Conservation (phyloP, 176 grass and related monocot species). For the Rhynchospora pubera region DNA sequence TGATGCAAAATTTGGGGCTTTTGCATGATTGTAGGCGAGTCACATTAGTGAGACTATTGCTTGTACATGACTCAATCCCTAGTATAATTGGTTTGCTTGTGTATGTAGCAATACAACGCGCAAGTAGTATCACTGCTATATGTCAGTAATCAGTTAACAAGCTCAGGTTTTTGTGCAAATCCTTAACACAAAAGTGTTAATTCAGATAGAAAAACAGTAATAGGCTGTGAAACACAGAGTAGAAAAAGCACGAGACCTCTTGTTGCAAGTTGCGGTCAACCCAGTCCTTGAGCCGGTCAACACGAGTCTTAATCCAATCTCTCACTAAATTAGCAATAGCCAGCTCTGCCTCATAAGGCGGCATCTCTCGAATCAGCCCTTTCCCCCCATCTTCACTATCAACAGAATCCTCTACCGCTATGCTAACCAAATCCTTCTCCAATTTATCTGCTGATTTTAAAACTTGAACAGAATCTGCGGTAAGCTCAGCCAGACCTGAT, state of each 20-base stretch:
- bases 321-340: slow-evolving; percentile 89
- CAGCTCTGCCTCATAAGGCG: slow-evolving; percentile 94
- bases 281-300: slow-evolving; percentile 89
- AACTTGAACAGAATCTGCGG: slow-evolving; percentile 85
- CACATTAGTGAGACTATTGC: not conserved
- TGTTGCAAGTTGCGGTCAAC: slow-evolving; percentile 91
- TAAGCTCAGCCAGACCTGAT: slow-evolving; percentile 62
- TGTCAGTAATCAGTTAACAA: not conserved
- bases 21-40: not conserved
- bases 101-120: not conserved
- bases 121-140: not conserved
- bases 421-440: slow-evolving; percentile 89
- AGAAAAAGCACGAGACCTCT: slow-evolving; percentile 46
- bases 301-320: slow-evolving; percentile 76
- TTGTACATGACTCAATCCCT: not conserved
- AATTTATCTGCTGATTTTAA: slow-evolving; percentile 93
- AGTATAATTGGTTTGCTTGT: not conserved
- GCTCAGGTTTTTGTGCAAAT: not conserved
- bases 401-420: slow-evolving; percentile 97
- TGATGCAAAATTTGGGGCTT: not conserved
- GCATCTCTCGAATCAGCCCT: slow-evolving; percentile 94
- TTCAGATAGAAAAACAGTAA: not conserved
- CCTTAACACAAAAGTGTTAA: not conserved
- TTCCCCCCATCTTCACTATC: slow-evolving; percentile 99
- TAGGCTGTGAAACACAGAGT: not conserved